Evolutionary conservation across 306 rosid genomes (phyloP).

Genomic region (Ammopiptanthus mongolicus): DNA sequence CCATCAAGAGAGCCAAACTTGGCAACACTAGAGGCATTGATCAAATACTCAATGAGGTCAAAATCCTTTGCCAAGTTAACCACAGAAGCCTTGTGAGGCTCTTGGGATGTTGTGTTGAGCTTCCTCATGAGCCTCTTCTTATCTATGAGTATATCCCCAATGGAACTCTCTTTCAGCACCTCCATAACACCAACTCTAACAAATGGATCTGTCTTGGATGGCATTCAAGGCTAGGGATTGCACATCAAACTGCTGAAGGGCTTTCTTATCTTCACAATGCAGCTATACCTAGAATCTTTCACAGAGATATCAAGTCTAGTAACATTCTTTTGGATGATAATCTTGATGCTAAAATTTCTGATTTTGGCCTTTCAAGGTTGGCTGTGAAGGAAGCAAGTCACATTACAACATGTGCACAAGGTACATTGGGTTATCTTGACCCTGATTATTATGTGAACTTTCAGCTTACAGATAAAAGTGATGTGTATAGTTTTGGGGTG

Average conservation of each 20-base stretch:
- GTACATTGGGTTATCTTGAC: constrained; percentile 33
- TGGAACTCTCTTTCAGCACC: constrained; percentile 45
- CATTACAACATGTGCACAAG: constrained; percentile 35
- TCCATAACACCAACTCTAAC: background rate
- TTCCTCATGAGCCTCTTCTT: constrained; percentile 35
- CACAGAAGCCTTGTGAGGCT: constrained; percentile 42
- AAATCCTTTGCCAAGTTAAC: constrained; percentile 50
- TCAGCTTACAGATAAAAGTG: constrained; percentile 42
- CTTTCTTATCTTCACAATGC: constrained; percentile 42
- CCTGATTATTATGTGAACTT: constrained; percentile 36
- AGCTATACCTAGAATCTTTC: constrained; percentile 38
- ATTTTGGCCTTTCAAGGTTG: constrained; percentile 33
- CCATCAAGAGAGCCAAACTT: constrained; percentile 38
- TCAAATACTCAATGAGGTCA: constrained; percentile 48
- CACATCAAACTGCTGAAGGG: constrained; percentile 35
- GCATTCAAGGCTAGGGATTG: constrained; percentile 28
- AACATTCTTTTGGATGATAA: constrained; percentile 35
- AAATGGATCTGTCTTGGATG: constrained; percentile 24
- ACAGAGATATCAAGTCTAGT: constrained; percentile 44
- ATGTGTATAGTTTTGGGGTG: constrained; percentile 45
- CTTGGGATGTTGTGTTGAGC: constrained; percentile 44
- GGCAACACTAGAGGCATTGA: constrained; percentile 38
- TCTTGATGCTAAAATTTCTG: constrained; percentile 36
- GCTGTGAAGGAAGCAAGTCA: constrained; percentile 32
- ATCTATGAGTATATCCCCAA: constrained; percentile 37